These are phyloP conservation scores for Globisporangium mamillatum DNA, from an alignment of 352 stramenopile species.

Conservation along the genomic window DNA sequence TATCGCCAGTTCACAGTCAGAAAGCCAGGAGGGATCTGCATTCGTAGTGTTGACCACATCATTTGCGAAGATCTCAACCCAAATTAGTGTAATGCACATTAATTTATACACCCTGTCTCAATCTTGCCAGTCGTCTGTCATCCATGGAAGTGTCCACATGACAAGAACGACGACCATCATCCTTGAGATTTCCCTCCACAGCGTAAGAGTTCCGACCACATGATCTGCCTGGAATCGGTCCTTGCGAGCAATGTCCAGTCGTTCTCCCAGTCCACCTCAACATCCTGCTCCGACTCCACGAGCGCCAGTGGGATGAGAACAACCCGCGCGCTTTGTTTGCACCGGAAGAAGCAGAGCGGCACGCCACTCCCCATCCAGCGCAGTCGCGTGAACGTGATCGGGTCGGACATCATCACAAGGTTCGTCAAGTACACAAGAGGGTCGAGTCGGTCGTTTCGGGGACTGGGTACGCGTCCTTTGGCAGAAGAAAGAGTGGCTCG, in stretches of 20 bases:
- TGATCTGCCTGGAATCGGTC: neutral
- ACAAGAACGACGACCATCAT: neutral
- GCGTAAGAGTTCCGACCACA: neutral
- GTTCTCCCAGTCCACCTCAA: neutral
- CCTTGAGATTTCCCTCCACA: neutral
- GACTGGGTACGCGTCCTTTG: neutral
- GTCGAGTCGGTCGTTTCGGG: neutral
- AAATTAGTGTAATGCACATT: neutral
- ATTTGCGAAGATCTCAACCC: neutral
- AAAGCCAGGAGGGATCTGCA: neutral
- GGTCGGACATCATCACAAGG: constrained; percentile 7
- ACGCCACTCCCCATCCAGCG: neutral
- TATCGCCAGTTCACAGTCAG: constrained; percentile 8
- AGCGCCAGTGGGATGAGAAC: constrained; percentile 2
- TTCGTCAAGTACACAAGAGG: constrained; percentile 6
- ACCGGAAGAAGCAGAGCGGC: neutral
- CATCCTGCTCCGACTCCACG: neutral
- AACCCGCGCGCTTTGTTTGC: neutral
- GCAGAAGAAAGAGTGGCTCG: neutral
- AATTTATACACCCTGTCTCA: neutral
- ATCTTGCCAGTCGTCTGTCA: neutral
- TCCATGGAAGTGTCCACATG: neutral
- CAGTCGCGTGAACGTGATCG: constrained; percentile 1
- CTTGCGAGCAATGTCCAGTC: constrained; percentile 1
- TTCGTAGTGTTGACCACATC: neutral